A percentile compares a stretch with the other conserved stretches of the same genome.
phyloP scores from a whole-genome alignment of 345 rosid genomes.

The Limnanthes douglasii region DNA sequence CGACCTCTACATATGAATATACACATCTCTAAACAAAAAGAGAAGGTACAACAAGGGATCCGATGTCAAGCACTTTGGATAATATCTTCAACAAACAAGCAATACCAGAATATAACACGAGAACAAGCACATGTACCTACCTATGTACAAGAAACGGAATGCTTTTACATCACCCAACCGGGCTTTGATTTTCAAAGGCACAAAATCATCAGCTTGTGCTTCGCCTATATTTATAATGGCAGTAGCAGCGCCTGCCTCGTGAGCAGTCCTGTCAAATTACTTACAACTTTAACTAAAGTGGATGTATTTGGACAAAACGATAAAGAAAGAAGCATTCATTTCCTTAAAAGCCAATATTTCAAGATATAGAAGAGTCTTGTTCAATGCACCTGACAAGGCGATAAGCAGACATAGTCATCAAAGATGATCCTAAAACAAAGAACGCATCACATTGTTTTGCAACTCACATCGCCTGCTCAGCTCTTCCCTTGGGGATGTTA shows the following conservation, averaged over 20 bases:
- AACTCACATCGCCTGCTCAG: constrained; percentile 60
- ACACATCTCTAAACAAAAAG: too few relatives aligned
- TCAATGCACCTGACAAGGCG: constrained; percentile 58
- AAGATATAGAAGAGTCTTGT: too few relatives aligned
- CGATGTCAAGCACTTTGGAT: constrained; percentile 52
- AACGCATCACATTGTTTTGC: constrained; percentile 71
- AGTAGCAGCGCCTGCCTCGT: constrained; percentile 74
- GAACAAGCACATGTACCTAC: not conserved
- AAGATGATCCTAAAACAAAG: constrained; percentile 70
- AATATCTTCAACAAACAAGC: constrained; percentile 38
- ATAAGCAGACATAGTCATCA: constrained; percentile 93
- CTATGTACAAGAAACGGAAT: too few relatives aligned
- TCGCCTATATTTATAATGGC: constrained; percentile 68
- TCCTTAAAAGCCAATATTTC: too few relatives aligned
- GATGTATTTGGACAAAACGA: not conserved
- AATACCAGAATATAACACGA: not conserved
- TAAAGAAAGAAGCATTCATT: too few relatives aligned
- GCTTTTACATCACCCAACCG: constrained; percentile 63
- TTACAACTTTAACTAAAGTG: too few relatives aligned
- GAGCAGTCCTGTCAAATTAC: constrained; percentile 64
- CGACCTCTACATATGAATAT: too few relatives aligned
- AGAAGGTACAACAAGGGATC: constrained; percentile 62
- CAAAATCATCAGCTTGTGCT: constrained; percentile 71
- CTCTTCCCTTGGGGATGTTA: constrained; percentile 79
- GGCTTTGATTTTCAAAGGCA: constrained; percentile 66